These are phyloP conservation scores for Agaricus subrufescens DNA, from an alignment of 768 basidiomycete genomes.

Conservation along the genomic window DNA sequence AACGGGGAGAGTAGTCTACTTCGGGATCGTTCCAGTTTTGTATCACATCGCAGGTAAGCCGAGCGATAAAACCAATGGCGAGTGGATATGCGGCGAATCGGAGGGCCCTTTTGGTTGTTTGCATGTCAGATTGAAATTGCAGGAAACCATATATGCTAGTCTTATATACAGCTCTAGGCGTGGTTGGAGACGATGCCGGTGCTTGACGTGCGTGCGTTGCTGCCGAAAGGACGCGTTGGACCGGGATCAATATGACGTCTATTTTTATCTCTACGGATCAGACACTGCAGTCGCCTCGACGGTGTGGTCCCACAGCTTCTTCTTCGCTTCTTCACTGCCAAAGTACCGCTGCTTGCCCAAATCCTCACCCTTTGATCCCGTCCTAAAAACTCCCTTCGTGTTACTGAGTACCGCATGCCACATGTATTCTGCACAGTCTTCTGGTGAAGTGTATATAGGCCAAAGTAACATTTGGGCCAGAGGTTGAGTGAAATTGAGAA, in stretches of 20 bases:
- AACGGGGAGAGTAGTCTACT: conserved; percentile 5
- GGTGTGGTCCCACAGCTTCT: conserved; percentile 33
- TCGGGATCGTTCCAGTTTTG: background rate
- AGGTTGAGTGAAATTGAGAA: conserved; percentile 17
- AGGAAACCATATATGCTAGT: background rate
- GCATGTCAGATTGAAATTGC: background rate
- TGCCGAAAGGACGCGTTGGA: no score
- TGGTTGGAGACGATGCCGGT: background rate
- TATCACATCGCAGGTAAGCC: background rate
- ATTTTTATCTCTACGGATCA: background rate
- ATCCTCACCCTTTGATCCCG: conserved; percentile 29
- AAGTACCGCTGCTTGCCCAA: conserved; percentile 30
- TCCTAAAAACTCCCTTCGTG: conserved; percentile 25
- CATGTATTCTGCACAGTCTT: conserved; percentile 34
- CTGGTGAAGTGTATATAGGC: conserved; percentile 19
- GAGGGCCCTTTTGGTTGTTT: background rate
- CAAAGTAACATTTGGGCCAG: conserved; percentile 18
- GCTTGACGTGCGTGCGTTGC: background rate
- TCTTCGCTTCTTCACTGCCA: conserved; percentile 30
- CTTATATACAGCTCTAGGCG: background rate
- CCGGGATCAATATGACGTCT: no score
- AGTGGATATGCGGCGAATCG: background rate
- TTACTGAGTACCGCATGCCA: conserved; percentile 26
- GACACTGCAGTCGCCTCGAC: conserved; percentile 8
- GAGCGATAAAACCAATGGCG: background rate